Evolutionary conservation across 2,329 filamentous ascomycete genomes (phyloP).

Genomic region (Trichoderma lentiforme): DNA sequence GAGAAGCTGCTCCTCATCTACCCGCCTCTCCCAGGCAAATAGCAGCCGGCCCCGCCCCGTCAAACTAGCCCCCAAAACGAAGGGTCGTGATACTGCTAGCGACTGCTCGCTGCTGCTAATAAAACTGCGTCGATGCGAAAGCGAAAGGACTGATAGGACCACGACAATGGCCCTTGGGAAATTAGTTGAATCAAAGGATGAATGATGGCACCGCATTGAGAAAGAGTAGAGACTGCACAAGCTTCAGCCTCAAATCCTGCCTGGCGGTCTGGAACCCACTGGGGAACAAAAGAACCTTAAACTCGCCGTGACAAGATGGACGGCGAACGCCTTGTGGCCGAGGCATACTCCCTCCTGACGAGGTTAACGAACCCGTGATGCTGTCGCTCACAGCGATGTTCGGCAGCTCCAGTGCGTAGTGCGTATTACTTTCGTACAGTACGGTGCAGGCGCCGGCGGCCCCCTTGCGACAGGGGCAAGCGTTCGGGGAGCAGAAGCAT

Average conservation of each 20-base stretch:
- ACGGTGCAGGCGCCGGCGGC: background rate
- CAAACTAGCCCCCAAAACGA: conserved; percentile 12
- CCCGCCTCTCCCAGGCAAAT: background rate
- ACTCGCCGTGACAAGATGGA: background rate
- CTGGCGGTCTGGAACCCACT: conserved; percentile 4
- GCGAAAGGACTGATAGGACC: background rate
- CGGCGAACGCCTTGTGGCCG: conserved; percentile 1
- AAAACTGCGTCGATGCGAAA: background rate
- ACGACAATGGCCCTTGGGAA: background rate
- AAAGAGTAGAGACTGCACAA: background rate
- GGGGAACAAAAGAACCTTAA: conserved; percentile 16
- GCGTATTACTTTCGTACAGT: background rate
- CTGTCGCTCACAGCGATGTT: background rate
- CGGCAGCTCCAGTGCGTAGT: background rate
- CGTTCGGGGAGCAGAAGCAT: conserved; percentile 12
- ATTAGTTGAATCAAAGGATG: conserved; percentile 2
- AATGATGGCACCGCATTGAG: conserved; percentile 15
- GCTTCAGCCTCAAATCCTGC: conserved; percentile 16
- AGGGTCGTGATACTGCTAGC: background rate
- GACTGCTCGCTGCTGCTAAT: background rate
- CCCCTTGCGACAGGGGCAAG: conserved; percentile 12
- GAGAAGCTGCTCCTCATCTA: conserved; percentile 8
- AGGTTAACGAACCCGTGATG: conserved; percentile 8
- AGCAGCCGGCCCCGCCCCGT: background rate
- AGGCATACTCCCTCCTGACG: background rate